A percentile compares a stretch with the other conserved stretches of the same genome.
phyloP scores from a whole-genome alignment of 305 asterid species.

The Fraxinus platypoda region DNA sequence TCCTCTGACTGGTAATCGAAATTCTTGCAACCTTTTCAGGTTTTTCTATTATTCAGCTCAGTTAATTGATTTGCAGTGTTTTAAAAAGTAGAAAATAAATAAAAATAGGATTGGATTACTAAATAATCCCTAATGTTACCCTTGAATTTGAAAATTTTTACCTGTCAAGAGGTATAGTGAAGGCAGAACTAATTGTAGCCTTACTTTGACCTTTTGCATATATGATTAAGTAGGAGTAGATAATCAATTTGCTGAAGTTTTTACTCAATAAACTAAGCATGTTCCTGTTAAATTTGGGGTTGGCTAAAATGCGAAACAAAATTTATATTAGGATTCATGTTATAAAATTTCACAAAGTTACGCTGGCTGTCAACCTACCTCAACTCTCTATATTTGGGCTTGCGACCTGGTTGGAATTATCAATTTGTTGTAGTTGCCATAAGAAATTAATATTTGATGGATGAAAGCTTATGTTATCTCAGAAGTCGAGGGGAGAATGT shows the following conservation, averaged over 20 bases:
- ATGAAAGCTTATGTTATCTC: neutral
- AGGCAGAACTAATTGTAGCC: neutral
- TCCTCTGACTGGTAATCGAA: neutral
- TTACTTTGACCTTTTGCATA: neutral
- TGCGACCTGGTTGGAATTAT: neutral
- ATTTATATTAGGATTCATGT: neutral
- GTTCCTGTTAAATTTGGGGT: neutral
- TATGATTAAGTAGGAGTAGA: neutral
- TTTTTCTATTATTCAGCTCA: neutral
- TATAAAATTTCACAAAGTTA: neutral
- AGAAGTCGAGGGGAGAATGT: neutral
- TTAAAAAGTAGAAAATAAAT: neutral
- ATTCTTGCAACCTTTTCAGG: neutral
- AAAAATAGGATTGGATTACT: neutral
- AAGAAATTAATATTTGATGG: conserved; percentile 1
- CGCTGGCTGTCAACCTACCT: neutral
- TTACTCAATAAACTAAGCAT: neutral
- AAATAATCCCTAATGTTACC: neutral
- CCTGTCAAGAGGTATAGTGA: neutral
- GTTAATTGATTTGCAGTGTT: neutral
- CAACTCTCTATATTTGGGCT: neutral
- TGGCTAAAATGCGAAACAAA: neutral
- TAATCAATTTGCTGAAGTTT: neutral
- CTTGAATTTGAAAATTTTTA: neutral
- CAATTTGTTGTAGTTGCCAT: neutral